phyloP scores from a whole-genome alignment of 768 basidiomycete species.

The Serendipita sp. region DNA sequence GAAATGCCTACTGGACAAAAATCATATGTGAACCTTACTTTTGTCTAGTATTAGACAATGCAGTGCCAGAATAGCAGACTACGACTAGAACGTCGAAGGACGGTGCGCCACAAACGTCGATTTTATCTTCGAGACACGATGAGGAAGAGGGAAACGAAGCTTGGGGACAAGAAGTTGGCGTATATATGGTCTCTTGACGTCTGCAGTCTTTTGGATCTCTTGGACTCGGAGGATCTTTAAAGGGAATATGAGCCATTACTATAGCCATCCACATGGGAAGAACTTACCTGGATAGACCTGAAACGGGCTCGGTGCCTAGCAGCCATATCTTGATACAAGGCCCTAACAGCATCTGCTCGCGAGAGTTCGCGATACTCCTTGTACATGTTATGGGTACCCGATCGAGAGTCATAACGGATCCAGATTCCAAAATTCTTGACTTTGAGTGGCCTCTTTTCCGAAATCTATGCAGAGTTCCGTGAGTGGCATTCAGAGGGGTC shows the following conservation, averaged over 20 bases:
- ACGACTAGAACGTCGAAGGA: slow-evolving; percentile 47
- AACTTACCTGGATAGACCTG: slow-evolving; percentile 85
- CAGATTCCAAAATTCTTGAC: slow-evolving; percentile 99
- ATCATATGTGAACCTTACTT: neutral
- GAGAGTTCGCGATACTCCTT: slow-evolving; percentile 91
- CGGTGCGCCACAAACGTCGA: slow-evolving; percentile 69
- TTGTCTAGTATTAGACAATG: neutral
- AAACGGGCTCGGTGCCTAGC: slow-evolving; percentile 98
- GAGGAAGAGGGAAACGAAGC: slow-evolving; percentile 95
- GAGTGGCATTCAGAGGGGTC: neutral
- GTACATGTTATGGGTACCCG: slow-evolving; percentile 99
- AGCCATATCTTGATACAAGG: slow-evolving; percentile 99
- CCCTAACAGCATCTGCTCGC: slow-evolving; percentile 88
- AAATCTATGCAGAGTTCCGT: slow-evolving; percentile 44
- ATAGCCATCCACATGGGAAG: neutral
- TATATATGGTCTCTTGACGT: slow-evolving; percentile 94
- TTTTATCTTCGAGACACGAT: slow-evolving; percentile 62
- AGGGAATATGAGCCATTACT: neutral
- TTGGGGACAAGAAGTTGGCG: slow-evolving; percentile 80
- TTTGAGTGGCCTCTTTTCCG: slow-evolving; percentile 93
- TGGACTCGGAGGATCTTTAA: slow-evolving; percentile 94
- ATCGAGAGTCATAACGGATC: slow-evolving; percentile 98
- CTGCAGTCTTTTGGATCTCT: slow-evolving; percentile 82
- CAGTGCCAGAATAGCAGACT: neutral
- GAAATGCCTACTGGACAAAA: neutral